Conservation (phyloP, 192 early-diverging fungal genomes). For the Spizellomyces punctatus region DNA sequence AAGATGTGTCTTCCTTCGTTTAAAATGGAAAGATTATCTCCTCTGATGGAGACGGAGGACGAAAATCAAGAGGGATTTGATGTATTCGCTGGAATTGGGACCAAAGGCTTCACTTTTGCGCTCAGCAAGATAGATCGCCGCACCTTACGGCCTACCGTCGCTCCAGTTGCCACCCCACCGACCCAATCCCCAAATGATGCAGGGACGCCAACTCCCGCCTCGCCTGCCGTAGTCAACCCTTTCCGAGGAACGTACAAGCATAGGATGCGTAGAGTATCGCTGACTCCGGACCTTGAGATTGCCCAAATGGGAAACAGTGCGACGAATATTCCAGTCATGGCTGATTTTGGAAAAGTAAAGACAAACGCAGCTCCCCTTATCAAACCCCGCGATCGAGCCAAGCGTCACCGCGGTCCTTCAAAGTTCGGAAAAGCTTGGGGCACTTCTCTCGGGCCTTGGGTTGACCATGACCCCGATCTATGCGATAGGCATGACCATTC, state of each 20-base stretch:
- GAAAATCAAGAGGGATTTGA: constrained; percentile 9
- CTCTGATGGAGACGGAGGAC: constrained; percentile 16
- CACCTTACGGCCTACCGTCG: not conserved
- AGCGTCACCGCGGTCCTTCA: not conserved
- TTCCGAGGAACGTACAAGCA: not conserved
- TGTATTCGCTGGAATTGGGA: constrained; percentile 27
- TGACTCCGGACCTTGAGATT: constrained; percentile 8
- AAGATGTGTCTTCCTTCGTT: constrained; percentile 14
- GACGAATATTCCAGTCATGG: not conserved
- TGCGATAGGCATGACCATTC: constrained; percentile 25
- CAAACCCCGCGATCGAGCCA: constrained; percentile 3
- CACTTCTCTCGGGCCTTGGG: constrained; percentile 31
- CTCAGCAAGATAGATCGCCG: constrained; percentile 6
- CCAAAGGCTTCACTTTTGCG: constrained; percentile 28
- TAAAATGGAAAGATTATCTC: too few species aligned
- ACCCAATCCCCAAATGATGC: not conserved
- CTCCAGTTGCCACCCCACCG: not conserved
- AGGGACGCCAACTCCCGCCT: not conserved
- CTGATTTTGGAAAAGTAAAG: constrained; percentile 1
- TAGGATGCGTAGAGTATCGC: constrained; percentile 24
- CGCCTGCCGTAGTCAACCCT: not conserved
- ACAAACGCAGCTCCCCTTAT: constrained; percentile 7
- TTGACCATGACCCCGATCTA: constrained; percentile 22
- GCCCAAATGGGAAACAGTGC: not conserved
- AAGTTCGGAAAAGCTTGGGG: constrained; percentile 4